Conservation (phyloP, 2,329 filamentous ascomycete species). For the Sordariomycetes sp. region DNA sequence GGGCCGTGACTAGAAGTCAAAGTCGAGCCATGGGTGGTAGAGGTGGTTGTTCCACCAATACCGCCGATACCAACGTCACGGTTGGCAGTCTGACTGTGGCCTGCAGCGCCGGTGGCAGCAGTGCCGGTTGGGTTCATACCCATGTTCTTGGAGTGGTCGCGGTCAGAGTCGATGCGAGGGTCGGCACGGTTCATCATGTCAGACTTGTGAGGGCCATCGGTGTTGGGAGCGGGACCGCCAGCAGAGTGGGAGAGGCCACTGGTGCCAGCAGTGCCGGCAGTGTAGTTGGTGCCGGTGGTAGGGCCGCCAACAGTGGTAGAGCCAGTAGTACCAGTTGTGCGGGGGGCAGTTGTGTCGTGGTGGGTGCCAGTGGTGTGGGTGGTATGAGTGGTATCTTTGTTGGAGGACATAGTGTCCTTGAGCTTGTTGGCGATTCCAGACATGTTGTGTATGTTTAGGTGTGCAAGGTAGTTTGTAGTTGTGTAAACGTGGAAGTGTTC, state of each 20-base stretch:
- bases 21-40: conserved; percentile 9
- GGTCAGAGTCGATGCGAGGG: conserved; percentile 45
- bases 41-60: conserved; percentile 12
- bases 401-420: conserved; percentile 43
- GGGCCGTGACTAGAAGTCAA: too few relatives aligned
- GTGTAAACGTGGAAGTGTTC: too few relatives aligned
- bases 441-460: conserved; percentile 35
- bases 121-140: conserved; percentile 15
- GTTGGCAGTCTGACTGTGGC: not conserved
- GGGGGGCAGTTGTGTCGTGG: too few relatives aligned
- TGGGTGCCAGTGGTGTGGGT: conserved; percentile 23
- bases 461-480: too few relatives aligned
- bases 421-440: conserved; percentile 50
- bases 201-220: conserved; percentile 35
- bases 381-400: conserved; percentile 12
- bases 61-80: conserved; percentile 4
- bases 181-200: conserved; percentile 41
- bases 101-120: conserved; percentile 8
- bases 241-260: not conserved
- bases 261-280: conserved; percentile 5
- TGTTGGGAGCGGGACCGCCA: conserved; percentile 4
- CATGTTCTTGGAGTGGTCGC: conserved; percentile 27
- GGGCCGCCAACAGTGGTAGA: too few relatives aligned
- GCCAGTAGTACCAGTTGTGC: conserved; percentile 9
- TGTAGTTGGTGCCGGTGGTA: conserved; percentile 9